Evolutionary conservation across 805 yeast genomes (phyloP).

Genomic region (Teunomyces barrocoloradensis): DNA sequence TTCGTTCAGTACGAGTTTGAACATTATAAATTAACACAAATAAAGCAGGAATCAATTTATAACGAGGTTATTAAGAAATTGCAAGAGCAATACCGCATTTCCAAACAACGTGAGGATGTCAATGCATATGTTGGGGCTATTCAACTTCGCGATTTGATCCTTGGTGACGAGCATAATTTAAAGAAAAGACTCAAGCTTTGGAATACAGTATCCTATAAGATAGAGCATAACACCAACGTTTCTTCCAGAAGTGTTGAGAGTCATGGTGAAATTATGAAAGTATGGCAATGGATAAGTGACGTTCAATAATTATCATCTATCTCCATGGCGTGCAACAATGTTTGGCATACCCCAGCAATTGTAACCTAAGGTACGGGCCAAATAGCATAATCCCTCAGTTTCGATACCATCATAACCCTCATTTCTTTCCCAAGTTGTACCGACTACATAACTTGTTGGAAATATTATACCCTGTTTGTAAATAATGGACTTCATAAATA

Average conservation of each 20-base stretch:
- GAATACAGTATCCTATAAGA: constrained; percentile 50
- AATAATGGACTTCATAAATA: constrained; percentile 42
- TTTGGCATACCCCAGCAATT: constrained; percentile 52
- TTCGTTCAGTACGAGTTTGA: constrained; percentile 33
- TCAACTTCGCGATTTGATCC: constrained; percentile 66
- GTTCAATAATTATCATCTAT: constrained; percentile 18
- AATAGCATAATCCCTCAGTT: constrained; percentile 52
- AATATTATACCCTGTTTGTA: constrained; percentile 47
- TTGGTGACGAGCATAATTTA: constrained; percentile 40
- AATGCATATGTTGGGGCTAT: constrained; percentile 60
- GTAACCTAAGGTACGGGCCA: constrained; percentile 44
- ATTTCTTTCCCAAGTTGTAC: constrained; percentile 44
- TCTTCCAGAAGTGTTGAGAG: constrained; percentile 62
- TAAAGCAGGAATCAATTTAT: constrained; percentile 45
- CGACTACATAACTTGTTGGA: constrained; percentile 45
- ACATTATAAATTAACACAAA: constrained; percentile 35
- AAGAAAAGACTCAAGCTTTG: constrained; percentile 46
- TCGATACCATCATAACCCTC: constrained; percentile 57
- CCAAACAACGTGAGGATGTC: constrained; percentile 26
- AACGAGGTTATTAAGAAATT: constrained; percentile 50
- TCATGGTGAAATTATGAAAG: constrained; percentile 83
- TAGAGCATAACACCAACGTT: constrained; percentile 68
- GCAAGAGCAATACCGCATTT: constrained; percentile 21
- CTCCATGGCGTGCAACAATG: constrained; percentile 38
- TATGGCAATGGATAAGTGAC: constrained; percentile 78